A percentile compares a stretch with the other conserved stretches of the same genome.
Evolutionary conservation across 1,139 yeast species (phyloP).

Genomic region (Meyerozyma sp.): DNA sequence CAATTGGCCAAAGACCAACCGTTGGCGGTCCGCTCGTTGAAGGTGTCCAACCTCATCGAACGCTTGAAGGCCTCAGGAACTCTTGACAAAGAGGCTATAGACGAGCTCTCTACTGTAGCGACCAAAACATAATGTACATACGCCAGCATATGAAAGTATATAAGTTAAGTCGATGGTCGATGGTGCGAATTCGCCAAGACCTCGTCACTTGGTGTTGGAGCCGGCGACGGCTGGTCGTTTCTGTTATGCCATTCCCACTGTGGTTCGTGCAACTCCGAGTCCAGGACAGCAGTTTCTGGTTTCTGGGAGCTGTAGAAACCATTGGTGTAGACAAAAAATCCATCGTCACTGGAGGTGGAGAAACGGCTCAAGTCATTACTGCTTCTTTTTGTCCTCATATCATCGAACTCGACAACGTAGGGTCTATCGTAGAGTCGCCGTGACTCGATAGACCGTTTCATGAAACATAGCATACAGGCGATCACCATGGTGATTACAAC

Average conservation of each 20-base stretch:
- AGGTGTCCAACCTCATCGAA: not conserved
- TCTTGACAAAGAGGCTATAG: not conserved
- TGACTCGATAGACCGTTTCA: conserved; percentile 34
- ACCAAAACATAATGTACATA: not conserved
- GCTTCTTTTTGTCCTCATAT: conserved; percentile 28
- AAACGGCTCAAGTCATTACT: conserved; percentile 14
- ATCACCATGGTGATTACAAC: conserved; percentile 30
- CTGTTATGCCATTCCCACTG: conserved; percentile 1
- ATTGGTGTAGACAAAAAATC: conserved; percentile 40
- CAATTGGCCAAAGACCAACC: not conserved
- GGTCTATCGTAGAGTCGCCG: conserved; percentile 33
- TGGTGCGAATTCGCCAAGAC: not conserved
- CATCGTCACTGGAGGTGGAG: conserved; percentile 40
- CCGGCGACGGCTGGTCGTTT: not conserved
- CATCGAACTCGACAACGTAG: conserved; percentile 26
- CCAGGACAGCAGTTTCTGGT: not conserved
- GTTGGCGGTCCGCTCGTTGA: not conserved
- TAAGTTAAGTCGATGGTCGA: not conserved
- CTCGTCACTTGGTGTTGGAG: not conserved
- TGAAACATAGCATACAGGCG: conserved; percentile 35
- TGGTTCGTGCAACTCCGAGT: not conserved
- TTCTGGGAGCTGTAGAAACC: conserved; percentile 31
- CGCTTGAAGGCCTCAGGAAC: not conserved
- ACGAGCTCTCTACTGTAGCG: not conserved
- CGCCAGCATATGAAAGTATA: not conserved